Conservation (phyloP, 345 rosid species). For the Punica granatum region DNA sequence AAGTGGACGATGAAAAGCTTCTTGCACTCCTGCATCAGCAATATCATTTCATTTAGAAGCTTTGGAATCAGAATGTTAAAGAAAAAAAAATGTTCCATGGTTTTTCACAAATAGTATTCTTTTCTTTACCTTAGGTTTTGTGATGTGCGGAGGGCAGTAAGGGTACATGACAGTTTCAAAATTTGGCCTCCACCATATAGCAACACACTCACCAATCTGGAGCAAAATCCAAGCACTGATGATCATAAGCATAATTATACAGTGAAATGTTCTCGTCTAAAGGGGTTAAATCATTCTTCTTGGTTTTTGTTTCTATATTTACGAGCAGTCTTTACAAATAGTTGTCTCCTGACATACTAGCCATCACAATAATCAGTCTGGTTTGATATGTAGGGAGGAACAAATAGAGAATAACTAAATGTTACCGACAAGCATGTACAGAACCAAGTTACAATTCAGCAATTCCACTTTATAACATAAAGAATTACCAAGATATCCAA, state of each 20-base stretch:
- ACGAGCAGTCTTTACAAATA: not conserved
- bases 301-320: too few relatives aligned
- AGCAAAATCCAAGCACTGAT: not conserved
- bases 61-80: not conserved
- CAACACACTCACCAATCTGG: conserved; percentile 96
- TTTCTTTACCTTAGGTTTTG: conserved; percentile 75
- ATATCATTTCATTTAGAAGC: not conserved
- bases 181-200: conserved; percentile 99
- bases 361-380: not conserved
- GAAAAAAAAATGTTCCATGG: not conserved
- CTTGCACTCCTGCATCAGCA: conserved; percentile 83
- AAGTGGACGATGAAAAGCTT: conserved; percentile 86
- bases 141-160: conserved; percentile 94
- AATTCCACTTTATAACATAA: not conserved
- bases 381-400: not conserved
- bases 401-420: not conserved
- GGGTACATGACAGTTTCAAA: conserved; percentile 97
- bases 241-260: not conserved
- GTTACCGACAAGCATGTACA: not conserved
- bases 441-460: not conserved
- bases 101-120: not conserved
- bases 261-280: not conserved
- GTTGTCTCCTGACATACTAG: not conserved
- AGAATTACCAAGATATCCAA: not conserved
- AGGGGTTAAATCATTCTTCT: not conserved